These are phyloP conservation scores for Phoma sp. DNA, from an alignment of 2,329 filamentous ascomycete genomes.

Conservation along the genomic window DNA sequence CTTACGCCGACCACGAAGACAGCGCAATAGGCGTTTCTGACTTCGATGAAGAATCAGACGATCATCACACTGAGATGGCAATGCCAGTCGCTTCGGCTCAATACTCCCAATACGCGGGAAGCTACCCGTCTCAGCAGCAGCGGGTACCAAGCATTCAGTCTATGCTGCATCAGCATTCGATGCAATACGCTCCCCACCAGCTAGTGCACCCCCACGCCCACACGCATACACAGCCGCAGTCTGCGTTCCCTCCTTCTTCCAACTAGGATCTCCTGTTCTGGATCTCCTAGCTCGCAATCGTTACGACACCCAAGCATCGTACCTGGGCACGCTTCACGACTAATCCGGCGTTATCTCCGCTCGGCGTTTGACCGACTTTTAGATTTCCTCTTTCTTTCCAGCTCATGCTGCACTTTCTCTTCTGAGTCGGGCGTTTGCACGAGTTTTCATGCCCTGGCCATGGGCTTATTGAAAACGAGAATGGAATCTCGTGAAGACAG, in stretches of 20 bases:
- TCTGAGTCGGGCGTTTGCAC: background rate
- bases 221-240: slow-evolving; percentile 12
- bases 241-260: background rate
- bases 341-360: slow-evolving; percentile 11
- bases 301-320: slow-evolving; percentile 10
- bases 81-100: slow-evolving; percentile 32
- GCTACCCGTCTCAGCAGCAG: slow-evolving; percentile 33
- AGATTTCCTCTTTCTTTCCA: slow-evolving; percentile 15
- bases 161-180: slow-evolving; percentile 41
- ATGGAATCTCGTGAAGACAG: background rate
- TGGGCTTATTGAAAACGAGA: background rate
- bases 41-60: slow-evolving; percentile 53
- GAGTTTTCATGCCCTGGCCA: background rate
- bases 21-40: slow-evolving; percentile 69
- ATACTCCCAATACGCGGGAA: slow-evolving; percentile 25
- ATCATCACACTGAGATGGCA: slow-evolving; percentile 37
- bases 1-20: slow-evolving; percentile 64
- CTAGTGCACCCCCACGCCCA: slow-evolving; percentile 20
- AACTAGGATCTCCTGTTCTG: background rate
- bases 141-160: slow-evolving; percentile 50
- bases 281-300: slow-evolving; percentile 4
- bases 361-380: slow-evolving; percentile 19
- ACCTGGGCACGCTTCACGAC: slow-evolving; percentile 1
- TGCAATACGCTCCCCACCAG: slow-evolving; percentile 29
- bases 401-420: background rate